Evolutionary conservation across 192 early-diverging fungal species (phyloP), one percentile per base, ranked within the genome.

Genomic region (Gigaspora rosea): DNA sequence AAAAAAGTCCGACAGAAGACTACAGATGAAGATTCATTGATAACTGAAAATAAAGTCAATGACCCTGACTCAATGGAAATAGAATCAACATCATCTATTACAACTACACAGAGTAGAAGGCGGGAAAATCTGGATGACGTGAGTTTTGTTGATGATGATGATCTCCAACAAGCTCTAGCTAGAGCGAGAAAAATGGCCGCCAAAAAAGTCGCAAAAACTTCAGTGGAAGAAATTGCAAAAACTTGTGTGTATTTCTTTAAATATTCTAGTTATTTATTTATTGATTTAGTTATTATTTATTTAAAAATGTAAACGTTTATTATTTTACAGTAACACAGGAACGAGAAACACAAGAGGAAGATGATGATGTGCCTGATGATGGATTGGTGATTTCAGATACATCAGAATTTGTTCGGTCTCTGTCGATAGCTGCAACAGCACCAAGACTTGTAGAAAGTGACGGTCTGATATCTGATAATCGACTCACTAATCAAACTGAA

Each of bases 141-240:
- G 13, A 96, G 93, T 78, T 92, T 92, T 85, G 95, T 97, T 16
- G 97, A 98, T 76, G 97, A 98, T 79, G 96, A 97, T 76, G 97
- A 98, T 68, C 79, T 98, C 54, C 95, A 97, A 73, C 79, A 82
- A 27, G 94, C 95, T 11, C 81, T 98, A n/a, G 90, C 95, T 1
- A 82, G 88, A 11, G 86, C 94, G 13, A 86, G 97, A 50, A 80
- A 90, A 27, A 65, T 89, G 50, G 90, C 89, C 0, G 83, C 83
- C 11, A 87, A 87, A 62, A 89, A 94, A 81, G 56, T 75, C 1
- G 67, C 82, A 58, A 83, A 85, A 13, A 77, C 83, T 47, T 86
- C 83, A 11, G 84, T 86, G 7, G 89, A 93, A 69, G 88, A 90
- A 57, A 91, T 93, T 33, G 89, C 90, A 12, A 81, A 84, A 78